A percentile compares a stretch with the other conserved stretches of the same genome.
phyloP scores from a whole-genome alignment of 495 filamentous ascomycete species.

The Xylaria intraflava region DNA sequence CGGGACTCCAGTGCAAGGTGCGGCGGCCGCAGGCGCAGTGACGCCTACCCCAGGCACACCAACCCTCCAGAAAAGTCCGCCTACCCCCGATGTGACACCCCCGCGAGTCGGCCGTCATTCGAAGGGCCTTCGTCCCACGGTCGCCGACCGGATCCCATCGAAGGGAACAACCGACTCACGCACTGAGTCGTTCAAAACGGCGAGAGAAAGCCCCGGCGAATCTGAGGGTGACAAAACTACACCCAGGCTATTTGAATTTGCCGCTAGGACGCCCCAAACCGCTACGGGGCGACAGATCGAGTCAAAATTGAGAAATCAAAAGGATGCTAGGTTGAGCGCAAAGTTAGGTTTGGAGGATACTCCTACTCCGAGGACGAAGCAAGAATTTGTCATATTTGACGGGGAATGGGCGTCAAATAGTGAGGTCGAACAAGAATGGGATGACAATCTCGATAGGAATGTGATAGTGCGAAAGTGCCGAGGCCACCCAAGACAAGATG shows the following conservation, averaged over 20 bases:
- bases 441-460: slow-evolving; percentile 50
- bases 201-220: slow-evolving; percentile 53
- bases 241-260: slow-evolving; percentile 41
- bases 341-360: slow-evolving; percentile 40
- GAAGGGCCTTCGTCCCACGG: slow-evolving; percentile 33
- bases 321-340: slow-evolving; percentile 44
- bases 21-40: background rate
- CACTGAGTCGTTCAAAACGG: slow-evolving; percentile 68
- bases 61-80: slow-evolving; percentile 54
- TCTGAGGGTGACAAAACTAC: slow-evolving; percentile 54
- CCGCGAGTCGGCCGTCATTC: slow-evolving; percentile 41
- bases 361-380: slow-evolving; percentile 30
- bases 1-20: slow-evolving; percentile 28
- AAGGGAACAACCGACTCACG: slow-evolving; percentile 49
- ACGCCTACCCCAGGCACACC: slow-evolving; percentile 8
- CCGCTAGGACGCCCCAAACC: slow-evolving; percentile 36
- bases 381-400: slow-evolving; percentile 42
- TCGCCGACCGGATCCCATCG: slow-evolving; percentile 38
- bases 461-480: slow-evolving; percentile 48
- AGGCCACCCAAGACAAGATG: slow-evolving; percentile 25
- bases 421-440: slow-evolving; percentile 48
- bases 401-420: slow-evolving; percentile 41
- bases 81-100: slow-evolving; percentile 63
- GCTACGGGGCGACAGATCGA: slow-evolving; percentile 26
- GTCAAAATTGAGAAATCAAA: slow-evolving; percentile 25